Conservation (phyloP, 2,329 filamentous ascomycete species). For the Xylaria sp. region DNA sequence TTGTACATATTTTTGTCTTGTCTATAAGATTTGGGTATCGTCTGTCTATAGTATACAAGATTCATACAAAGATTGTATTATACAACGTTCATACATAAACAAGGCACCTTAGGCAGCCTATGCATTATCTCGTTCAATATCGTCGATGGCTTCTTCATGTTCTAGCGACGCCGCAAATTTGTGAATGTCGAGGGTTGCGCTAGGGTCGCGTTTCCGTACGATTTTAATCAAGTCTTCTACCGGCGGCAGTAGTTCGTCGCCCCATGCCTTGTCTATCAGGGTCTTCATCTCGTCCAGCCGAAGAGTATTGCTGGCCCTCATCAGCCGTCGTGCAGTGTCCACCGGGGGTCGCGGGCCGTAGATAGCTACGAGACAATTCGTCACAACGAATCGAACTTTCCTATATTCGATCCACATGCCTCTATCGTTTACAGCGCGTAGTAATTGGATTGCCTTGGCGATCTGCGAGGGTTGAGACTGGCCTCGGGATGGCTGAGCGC, state of each 20-base stretch:
- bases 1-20: not conserved
- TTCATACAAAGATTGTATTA: not conserved
- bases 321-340: constrained; percentile 30
- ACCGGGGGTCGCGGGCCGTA: constrained; percentile 38
- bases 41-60: constrained; percentile 10
- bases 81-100: not conserved
- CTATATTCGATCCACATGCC: constrained; percentile 38
- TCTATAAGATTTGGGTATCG: constrained; percentile 12
- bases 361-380: constrained; percentile 42
- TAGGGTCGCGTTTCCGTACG: constrained; percentile 33
- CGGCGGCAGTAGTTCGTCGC: constrained; percentile 40
- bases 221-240: constrained; percentile 36
- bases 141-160: not conserved
- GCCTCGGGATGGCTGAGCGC: constrained; percentile 7
- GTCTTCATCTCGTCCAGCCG: constrained; percentile 43
- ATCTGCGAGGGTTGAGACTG: constrained; percentile 37
- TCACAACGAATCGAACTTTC: constrained; percentile 37
- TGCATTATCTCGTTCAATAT: not conserved
- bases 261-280: constrained; percentile 48
- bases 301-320: constrained; percentile 37
- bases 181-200: not conserved
- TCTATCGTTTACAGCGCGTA: constrained; percentile 42
- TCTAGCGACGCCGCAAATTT: not conserved
- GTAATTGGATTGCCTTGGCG: constrained; percentile 41
- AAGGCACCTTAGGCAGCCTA: not conserved